Conservation (phyloP, 495 filamentous ascomycete genomes). For the Neurospora sp. region DNA sequence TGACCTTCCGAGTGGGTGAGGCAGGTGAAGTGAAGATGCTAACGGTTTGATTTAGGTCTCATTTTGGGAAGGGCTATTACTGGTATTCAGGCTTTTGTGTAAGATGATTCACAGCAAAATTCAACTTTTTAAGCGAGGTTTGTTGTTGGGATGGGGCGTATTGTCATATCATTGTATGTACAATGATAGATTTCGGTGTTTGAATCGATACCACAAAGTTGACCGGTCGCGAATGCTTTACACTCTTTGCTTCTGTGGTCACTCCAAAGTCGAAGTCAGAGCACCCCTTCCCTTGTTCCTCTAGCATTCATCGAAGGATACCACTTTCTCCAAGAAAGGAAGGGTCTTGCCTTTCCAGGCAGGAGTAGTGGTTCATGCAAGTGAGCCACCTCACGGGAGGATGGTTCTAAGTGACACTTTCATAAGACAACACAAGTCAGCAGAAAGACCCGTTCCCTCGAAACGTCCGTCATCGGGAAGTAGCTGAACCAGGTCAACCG, state of each 20-base stretch:
- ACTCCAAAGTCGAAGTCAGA: not conserved
- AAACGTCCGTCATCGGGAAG: not conserved
- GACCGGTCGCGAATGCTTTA: not conserved
- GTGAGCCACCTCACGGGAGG: not conserved
- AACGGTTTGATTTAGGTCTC: constrained; percentile 32
- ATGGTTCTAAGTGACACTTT: not conserved
- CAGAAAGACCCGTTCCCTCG: not conserved
- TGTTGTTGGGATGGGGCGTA: not conserved
- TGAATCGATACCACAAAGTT: not conserved
- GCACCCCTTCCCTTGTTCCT: not conserved
- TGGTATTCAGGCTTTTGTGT: constrained; percentile 50
- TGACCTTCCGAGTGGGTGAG: not conserved
- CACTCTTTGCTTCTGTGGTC: not conserved
- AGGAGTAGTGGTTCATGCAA: not conserved
- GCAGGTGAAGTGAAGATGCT: not conserved
- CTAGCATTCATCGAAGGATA: not conserved
- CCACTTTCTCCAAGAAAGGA: not conserved
- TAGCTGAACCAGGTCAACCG: not conserved
- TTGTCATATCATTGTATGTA: not conserved
- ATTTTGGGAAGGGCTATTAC: constrained; percentile 56
- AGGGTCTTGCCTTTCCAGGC: not conserved
- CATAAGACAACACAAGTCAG: not conserved
- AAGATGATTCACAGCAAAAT: not conserved
- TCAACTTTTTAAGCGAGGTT: not conserved
- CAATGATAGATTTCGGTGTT: not conserved